Conservation (phyloP, 306 rosid genomes). For the Medicago lupulina region DNA sequence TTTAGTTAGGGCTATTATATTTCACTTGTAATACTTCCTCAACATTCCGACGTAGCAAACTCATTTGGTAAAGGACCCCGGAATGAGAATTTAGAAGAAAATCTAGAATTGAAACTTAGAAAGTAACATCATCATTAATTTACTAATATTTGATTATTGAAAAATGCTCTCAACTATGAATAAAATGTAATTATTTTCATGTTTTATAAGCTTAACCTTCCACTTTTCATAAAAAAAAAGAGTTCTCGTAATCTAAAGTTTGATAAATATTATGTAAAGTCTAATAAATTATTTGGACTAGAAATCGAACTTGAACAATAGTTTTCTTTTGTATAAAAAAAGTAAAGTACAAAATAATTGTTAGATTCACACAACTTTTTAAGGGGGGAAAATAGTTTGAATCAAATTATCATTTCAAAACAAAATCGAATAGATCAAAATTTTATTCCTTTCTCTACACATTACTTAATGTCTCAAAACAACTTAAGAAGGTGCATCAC, state of each 20-base stretch:
- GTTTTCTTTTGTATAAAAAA: not conserved
- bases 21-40: not conserved
- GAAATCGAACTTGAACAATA: not conserved
- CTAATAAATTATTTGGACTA: not conserved
- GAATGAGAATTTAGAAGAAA: not conserved
- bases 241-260: not conserved
- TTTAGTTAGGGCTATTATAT: not conserved
- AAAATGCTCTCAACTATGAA: not conserved
- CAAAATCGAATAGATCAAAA: constrained; percentile 40
- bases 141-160: not conserved
- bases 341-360: not conserved
- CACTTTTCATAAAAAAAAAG: too few relatives aligned
- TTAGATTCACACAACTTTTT: too few relatives aligned
- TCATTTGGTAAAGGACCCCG: not conserved
- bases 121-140: too few relatives aligned
- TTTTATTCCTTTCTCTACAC: constrained; percentile 62
- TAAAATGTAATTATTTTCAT: not conserved
- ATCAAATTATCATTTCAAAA: too few relatives aligned
- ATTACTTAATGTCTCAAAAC: constrained; percentile 44
- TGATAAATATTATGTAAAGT: not conserved
- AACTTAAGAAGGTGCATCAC: constrained; percentile 47
- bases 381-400: too few relatives aligned
- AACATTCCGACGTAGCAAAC: not conserved
- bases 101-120: not conserved
- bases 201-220: not conserved